phyloP scores from a whole-genome alignment of 2,329 filamentous ascomycete genomes.

The Aspergillus melleus region DNA sequence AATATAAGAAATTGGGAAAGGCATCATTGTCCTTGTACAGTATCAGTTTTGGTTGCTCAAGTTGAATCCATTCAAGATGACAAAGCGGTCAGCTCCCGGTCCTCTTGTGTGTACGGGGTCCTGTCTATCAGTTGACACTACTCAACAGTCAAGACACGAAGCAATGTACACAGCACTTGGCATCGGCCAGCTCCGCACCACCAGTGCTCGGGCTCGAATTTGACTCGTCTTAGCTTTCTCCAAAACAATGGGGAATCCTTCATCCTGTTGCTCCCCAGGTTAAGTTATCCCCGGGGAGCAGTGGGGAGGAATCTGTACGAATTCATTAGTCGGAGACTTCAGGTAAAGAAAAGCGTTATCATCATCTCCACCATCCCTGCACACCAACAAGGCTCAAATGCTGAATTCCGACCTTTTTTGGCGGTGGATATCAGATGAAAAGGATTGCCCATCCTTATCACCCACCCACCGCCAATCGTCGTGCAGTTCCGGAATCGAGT shows the following conservation, averaged over 20 bases:
- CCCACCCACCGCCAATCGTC: background rate
- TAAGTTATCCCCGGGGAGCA: background rate
- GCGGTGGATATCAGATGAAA: background rate
- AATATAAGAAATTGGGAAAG: conserved; percentile 3
- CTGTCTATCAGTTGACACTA: no score
- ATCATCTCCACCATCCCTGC: background rate
- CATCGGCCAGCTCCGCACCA: conserved; percentile 2
- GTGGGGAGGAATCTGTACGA: background rate
- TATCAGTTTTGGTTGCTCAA: background rate
- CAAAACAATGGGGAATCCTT: background rate
- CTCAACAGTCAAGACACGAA: no score
- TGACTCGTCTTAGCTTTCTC: background rate
- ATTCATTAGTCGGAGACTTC: conserved; percentile 4
- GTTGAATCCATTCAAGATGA: background rate
- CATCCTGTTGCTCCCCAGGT: background rate
- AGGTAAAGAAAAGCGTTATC: conserved; percentile 1
- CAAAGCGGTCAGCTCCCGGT: background rate
- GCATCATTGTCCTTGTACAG: background rate
- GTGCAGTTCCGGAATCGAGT: background rate
- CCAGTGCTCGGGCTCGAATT: background rate
- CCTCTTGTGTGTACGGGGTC: no score
- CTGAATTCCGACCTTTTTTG: background rate
- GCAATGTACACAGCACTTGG: no score
- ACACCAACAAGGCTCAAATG: no score
- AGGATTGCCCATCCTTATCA: background rate